phyloP scores from a whole-genome alignment of 2,329 filamentous ascomycete genomes.

The Aureobasidium sp. region DNA sequence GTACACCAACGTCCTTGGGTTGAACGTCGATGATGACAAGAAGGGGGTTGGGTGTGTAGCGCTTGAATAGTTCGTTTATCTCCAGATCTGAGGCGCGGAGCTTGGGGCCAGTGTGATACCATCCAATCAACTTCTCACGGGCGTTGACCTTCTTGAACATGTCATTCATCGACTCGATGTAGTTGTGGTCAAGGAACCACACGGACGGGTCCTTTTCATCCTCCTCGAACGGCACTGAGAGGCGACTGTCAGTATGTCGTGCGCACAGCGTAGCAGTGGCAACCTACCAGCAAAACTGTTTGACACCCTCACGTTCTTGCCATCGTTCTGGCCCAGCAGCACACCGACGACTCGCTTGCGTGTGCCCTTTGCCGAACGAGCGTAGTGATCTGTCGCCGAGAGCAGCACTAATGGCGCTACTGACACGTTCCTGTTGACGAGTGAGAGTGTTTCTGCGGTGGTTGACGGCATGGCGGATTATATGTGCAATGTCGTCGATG shows the following conservation, averaged over 20 bases:
- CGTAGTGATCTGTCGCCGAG: conserved; percentile 97
- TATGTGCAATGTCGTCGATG: not conserved
- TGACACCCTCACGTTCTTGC: conserved; percentile 91
- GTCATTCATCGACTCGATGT: conserved; percentile 98
- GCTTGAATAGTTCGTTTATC: conserved; percentile 99
- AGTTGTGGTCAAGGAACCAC: conserved; percentile 99
- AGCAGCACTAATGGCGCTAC: conserved; percentile 96
- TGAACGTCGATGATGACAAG: conserved; percentile 98
- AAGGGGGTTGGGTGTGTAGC: conserved; percentile 93
- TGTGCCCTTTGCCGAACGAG: conserved; percentile 83
- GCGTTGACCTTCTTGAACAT: conserved; percentile 99
- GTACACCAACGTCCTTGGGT: conserved; percentile 94
- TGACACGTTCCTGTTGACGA: conserved; percentile 90
- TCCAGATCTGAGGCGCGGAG: conserved; percentile 92
- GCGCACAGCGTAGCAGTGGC: conserved; percentile 13
- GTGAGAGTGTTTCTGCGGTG: conserved; percentile 89
- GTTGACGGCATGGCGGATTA: conserved; percentile 74
- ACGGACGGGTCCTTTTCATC: conserved; percentile 97
- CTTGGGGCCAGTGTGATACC: conserved; percentile 98
- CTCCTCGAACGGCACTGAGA: conserved; percentile 89
- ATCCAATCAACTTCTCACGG: conserved; percentile 95
- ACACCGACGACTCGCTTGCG: conserved; percentile 89
- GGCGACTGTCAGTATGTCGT: conserved; percentile 17
- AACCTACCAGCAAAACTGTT: conserved; percentile 93
- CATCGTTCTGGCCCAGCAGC: conserved; percentile 88